Base-by-base conservation (phyloP, 805 yeast species). In the Wickerhamomyces rabaulensis region DNA sequence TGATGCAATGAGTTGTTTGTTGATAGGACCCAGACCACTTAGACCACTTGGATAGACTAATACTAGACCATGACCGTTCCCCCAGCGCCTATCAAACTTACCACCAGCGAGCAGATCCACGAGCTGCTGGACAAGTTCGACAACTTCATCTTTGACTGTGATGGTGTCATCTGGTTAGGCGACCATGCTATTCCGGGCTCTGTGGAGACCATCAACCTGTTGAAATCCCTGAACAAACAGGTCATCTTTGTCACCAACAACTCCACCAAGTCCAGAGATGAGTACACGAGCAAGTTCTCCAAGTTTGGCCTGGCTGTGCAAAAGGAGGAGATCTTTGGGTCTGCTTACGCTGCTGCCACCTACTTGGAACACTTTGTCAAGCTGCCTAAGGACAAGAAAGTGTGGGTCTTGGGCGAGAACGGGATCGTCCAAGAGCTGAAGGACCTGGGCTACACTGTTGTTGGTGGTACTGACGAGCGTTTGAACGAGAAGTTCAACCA, bases 111-210 rank as follows among this genome's bases (percentile, higher is more conserved):
- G 19, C 76, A 76, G 29, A 85, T 78, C 5, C 66, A 75, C 44
- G 59, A 67, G 8, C 68, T 94, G 41, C 66, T 94, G 9, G 77
- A 75, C 53, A 61, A 73, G 44, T 86, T 84, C 63, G 97, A 90
- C 61, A 89, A 87, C 49, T 92, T 91, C 58, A 70, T 94, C 54
- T 94, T 94, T 63, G 99, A 94, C 61, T 94, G 99, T 69, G 99
- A 94, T 37, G 99, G 99, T 27, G 99, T 94, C 5, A 72, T 94
- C 49, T 94, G 99, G 99, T 68, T 86, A 42, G 98, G 98, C 2
- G 81, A 79, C 51, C 87, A 82, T 53, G 66, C 88, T 21, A 73
- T 94, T 41, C 97, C 97, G 7, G 70, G 77, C 16, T 86, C 88
- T 2, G 74, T 71, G 12, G 97, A 94, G 63, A 86, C 96, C 0